Evolutionary conservation across 176 grass and related monocot species (phyloP), one percentile per base, ranked within the genome.

Genomic region (sorghum (Sorghum bicolor)): DNA sequence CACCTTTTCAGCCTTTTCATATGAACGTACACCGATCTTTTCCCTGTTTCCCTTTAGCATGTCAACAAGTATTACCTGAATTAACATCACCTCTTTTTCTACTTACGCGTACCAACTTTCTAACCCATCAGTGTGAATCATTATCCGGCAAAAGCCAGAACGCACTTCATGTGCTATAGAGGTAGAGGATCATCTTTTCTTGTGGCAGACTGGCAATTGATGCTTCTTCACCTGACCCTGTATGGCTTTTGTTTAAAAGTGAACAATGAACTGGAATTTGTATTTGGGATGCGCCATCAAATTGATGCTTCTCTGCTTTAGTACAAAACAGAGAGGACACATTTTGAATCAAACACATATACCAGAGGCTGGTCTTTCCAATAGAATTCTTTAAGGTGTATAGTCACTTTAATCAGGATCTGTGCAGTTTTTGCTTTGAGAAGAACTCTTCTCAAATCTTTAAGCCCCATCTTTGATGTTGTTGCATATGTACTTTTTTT

Each of bases 1-100:
- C 32, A 65, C 64, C 85, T 84, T 90, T 87, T 87, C 75, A 87
- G 84, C 70, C 75, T 87, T 90, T 90, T 50, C 85, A 87, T 80
- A 87, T 64, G 70, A 74, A 57, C 72, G 84, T 80, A 87, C 75
- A 37, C 61, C 40, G 20, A 43, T 33, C 74, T 70, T 81, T 82
- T 82, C 57, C 72, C 39, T 86, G 88, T 47, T 73, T 72, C 78
- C 25, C 88, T 84, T 80, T 75, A 64, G 32, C 76, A 84, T 75
- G 75, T 70, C 84, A 80, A 80, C 75, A 33, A 14, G 85, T 76
- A 76, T 84, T 53, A 74, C 81, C 57, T 47, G 81, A 83, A 83
- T 83, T 48, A 74, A 48, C 70, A 36, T 29, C 38, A 3, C 26
- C 19, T 69, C 70, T 70, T 90, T 90, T 84, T 70, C 88, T 64